phyloP scores from a whole-genome alignment of 306 rosid species.

The Quercus ilex region DNA sequence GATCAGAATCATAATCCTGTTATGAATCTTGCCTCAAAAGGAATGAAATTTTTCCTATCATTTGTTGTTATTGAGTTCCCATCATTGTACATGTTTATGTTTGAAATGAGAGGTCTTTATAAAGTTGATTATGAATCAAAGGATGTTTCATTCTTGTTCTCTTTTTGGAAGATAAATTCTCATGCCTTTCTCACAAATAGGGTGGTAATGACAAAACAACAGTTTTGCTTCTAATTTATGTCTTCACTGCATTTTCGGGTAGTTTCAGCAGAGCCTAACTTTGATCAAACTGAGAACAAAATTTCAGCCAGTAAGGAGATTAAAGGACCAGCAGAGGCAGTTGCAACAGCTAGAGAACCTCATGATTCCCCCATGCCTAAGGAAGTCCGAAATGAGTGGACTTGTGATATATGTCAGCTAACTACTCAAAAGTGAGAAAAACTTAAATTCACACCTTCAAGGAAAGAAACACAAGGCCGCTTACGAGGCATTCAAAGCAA shows the following conservation, averaged over 20 bases:
- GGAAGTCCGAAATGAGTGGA: constrained; percentile 45
- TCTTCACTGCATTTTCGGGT: constrained; percentile 25
- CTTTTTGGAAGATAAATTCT: not conserved
- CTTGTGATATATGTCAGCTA: constrained; percentile 41
- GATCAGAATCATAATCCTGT: no score
- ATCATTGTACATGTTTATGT: not conserved
- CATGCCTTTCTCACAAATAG: not conserved
- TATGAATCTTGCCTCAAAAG: not conserved
- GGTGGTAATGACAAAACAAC: no score
- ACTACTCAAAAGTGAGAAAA: not conserved
- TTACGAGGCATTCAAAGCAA: constrained; percentile 16
- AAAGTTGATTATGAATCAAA: not conserved
- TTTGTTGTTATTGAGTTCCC: no score
- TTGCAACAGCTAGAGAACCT: constrained; percentile 9
- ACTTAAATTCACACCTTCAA: constrained; percentile 11
- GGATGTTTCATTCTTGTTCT: not conserved
- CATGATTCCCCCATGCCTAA: constrained; percentile 3
- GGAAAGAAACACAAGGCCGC: constrained; percentile 38
- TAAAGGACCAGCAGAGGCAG: not conserved
- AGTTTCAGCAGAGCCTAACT: not conserved
- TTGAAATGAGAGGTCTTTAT: not conserved
- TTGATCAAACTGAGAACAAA: constrained; percentile 5
- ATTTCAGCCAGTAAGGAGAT: not conserved
- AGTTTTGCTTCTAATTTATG: no score
- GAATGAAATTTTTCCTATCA: no score